Evolutionary conservation across 257 asterid genomes (phyloP).

Genomic region (Knoxia roxburghii): DNA sequence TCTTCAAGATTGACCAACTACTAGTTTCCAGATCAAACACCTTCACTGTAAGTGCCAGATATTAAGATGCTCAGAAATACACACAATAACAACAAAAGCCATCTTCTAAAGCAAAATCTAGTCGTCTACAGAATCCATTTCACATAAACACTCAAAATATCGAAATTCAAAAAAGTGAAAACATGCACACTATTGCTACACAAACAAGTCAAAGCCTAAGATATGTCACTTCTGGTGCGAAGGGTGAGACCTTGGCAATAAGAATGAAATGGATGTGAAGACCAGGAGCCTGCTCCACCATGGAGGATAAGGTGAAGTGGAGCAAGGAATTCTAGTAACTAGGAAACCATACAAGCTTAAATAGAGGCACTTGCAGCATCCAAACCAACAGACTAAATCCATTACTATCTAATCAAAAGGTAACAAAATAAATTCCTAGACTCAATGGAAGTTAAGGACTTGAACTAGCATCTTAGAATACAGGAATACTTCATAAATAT

Average conservation of each 20-base stretch:
- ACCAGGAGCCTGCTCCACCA: too few species aligned
- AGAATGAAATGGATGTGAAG: neutral
- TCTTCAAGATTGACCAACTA: conserved; percentile 87
- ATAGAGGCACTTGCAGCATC: neutral
- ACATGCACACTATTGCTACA: neutral
- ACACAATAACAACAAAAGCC: conserved; percentile 3
- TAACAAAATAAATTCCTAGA: neutral
- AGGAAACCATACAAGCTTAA: neutral
- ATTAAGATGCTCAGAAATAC: conserved; percentile 19
- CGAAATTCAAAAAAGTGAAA: neutral
- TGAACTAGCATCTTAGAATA: neutral
- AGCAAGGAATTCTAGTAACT: neutral
- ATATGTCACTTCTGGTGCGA: neutral
- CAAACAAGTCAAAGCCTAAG: neutral
- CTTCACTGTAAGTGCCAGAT: conserved; percentile 58
- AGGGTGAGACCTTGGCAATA: neutral
- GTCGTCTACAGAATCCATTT: neutral
- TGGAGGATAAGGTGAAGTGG: neutral
- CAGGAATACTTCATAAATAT: neutral
- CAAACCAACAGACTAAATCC: neutral
- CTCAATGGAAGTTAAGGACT: neutral
- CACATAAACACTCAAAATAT: neutral
- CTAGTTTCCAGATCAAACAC: conserved; percentile 77
- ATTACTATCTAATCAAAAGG: neutral
- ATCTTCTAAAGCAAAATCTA: conserved; percentile 7